Conservation (phyloP, 257 asterid species). For the Linaria vulgaris region DNA sequence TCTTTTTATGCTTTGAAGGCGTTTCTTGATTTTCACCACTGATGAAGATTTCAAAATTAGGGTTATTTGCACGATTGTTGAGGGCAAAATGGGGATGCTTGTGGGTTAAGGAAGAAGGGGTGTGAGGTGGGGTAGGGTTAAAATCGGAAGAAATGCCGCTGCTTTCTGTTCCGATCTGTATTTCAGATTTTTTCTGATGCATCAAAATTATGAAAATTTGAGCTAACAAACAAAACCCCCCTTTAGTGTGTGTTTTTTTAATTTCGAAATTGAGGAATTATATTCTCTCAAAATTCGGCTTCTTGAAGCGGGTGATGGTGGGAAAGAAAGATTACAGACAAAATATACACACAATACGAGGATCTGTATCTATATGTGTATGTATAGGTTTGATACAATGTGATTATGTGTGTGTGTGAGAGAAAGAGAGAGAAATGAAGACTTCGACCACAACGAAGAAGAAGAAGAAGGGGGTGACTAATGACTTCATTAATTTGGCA, state of each 20-base stretch:
- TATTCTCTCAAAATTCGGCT: background rate
- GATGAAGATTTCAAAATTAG: constrained; percentile 52
- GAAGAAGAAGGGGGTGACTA: no score
- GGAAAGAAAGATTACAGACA: background rate
- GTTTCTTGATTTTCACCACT: constrained; percentile 35
- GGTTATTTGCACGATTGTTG: constrained; percentile 30
- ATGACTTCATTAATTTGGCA: no score
- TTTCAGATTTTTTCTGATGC: constrained; percentile 97
- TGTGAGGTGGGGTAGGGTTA: constrained; percentile 71
- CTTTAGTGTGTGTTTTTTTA: no score
- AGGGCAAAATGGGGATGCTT: constrained; percentile 46
- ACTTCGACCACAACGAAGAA: no score
- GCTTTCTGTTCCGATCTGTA: constrained; percentile 99
- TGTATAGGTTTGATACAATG: no score
- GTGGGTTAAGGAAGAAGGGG: constrained; percentile 55
- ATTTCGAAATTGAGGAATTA: no score
- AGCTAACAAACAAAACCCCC: constrained; percentile 15
- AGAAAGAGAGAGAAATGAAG: no score
- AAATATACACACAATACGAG: no score
- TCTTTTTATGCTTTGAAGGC: constrained; percentile 56
- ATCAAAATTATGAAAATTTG: constrained; percentile 63
- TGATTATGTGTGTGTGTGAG: no score
- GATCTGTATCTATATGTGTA: no score
- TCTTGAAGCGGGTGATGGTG: constrained; percentile 24
- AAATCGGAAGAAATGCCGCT: constrained; percentile 98